phyloP scores from a whole-genome alignment of 768 basidiomycete species.

The Tylopilus vinaceipallidus region DNA sequence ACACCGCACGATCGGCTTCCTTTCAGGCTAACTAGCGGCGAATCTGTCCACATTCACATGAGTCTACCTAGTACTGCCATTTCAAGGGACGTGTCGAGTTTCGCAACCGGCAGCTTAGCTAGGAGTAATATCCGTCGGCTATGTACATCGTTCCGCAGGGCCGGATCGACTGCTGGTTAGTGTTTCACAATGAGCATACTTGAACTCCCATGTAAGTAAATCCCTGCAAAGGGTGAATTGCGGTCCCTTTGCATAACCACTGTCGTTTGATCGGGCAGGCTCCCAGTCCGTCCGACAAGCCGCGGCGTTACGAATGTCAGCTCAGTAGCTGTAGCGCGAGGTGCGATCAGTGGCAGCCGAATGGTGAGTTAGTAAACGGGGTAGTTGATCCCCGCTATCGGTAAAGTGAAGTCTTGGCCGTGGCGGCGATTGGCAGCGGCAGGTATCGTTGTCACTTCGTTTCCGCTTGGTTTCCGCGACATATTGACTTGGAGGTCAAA shows the following conservation, averaged over 20 bases:
- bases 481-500: too few species aligned
- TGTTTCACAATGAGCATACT: not conserved
- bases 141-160: not conserved
- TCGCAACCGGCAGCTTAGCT: slow-evolving; percentile 4
- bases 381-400: not conserved
- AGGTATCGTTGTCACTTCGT: too few species aligned
- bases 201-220: not conserved
- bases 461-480: too few species aligned
- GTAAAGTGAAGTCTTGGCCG: not conserved
- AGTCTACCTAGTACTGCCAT: not conserved
- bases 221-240: not conserved
- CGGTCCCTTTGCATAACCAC: not conserved
- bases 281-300: not conserved
- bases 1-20: slow-evolving; percentile 5
- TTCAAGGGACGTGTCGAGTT: slow-evolving; percentile 10
- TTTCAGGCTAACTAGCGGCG: slow-evolving; percentile 4
- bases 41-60: not conserved
- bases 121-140: slow-evolving; percentile 1
- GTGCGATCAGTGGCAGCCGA: too few species aligned
- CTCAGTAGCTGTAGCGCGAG: too few species aligned
- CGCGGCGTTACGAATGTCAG: too few species aligned
- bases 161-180: slow-evolving; percentile 1
- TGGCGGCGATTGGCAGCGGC: too few species aligned
- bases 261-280: not conserved
- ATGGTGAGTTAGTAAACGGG: not conserved